Percentiles rank a stretch among this genome's conserved stretches.
phyloP scores from a whole-genome alignment of 148 eudicot species.

The Rhododendron ovatum region DNA sequence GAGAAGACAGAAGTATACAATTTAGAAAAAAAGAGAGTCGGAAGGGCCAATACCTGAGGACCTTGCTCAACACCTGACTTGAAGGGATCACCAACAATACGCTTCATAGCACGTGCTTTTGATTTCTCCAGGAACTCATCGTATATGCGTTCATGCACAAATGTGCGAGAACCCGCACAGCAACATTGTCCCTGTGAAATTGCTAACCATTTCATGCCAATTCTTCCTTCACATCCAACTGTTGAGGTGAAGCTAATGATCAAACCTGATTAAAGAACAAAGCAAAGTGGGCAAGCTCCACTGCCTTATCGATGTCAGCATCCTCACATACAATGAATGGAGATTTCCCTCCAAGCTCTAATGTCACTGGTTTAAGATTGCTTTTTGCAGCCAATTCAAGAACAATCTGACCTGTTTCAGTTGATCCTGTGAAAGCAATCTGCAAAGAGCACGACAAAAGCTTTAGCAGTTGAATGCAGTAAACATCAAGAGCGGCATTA shows the following conservation, averaged over 20 bases:
- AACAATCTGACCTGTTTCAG: slow-evolving; percentile 50
- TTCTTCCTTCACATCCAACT: not conserved
- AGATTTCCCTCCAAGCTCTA: slow-evolving; percentile 76
- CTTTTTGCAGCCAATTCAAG: slow-evolving; percentile 51
- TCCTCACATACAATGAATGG: slow-evolving; percentile 64
- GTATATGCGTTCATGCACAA: slow-evolving; percentile 71
- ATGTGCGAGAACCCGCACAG: slow-evolving; percentile 93
- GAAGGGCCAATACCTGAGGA: slow-evolving; percentile 61
- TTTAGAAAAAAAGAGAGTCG: not conserved
- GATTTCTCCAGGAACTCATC: slow-evolving; percentile 94
- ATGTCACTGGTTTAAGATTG: slow-evolving; percentile 59
- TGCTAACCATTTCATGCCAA: not conserved
- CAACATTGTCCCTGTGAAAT: slow-evolving; percentile 89
- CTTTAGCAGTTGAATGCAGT: not conserved
- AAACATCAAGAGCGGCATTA: not conserved
- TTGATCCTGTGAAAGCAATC: slow-evolving; percentile 73
- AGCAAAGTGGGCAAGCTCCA: slow-evolving; percentile 66
- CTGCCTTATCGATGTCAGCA: slow-evolving; percentile 58
- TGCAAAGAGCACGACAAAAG: slow-evolving; percentile 10
- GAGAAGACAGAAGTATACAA: not conserved
- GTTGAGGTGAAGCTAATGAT: not conserved
- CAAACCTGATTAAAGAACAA: slow-evolving; percentile 28
- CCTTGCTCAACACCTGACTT: slow-evolving; percentile 87
- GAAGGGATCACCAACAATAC: slow-evolving; percentile 92
- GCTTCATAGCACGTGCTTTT: slow-evolving; percentile 68